Evolutionary conservation across 192 early-diverging fungal genomes (phyloP).

Genomic region (Obelidium mucronatum): DNA sequence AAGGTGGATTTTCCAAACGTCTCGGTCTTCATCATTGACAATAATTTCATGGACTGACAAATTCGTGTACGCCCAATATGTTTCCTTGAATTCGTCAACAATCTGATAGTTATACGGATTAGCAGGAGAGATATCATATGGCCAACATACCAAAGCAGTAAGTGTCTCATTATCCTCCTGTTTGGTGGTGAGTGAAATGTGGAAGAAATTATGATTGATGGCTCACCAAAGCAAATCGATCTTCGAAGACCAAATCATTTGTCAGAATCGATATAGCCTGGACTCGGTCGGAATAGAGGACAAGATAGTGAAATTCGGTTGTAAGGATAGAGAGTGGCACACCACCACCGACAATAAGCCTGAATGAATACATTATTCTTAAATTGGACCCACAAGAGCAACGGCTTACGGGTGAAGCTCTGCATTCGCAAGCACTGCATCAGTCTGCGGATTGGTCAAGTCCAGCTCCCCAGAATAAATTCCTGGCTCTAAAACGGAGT

Average conservation of each 20-base stretch:
- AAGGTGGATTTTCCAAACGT: constrained; percentile 93
- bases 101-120: neutral
- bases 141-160: constrained; percentile 9
- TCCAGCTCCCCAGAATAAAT: constrained; percentile 85
- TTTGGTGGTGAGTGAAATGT: neutral
- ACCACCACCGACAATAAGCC: constrained; percentile 40
- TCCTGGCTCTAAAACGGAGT: constrained; percentile 66
- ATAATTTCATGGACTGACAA: constrained; percentile 87
- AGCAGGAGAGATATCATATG: neutral
- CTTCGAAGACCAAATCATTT: constrained; percentile 84
- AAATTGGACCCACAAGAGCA: too few relatives aligned
- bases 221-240: constrained; percentile 69
- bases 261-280: constrained; percentile 83
- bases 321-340: constrained; percentile 79
- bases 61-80: constrained; percentile 94
- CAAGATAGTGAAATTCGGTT: constrained; percentile 89
- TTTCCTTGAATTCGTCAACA: constrained; percentile 80
- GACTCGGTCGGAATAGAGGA: constrained; percentile 81
- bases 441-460: constrained; percentile 77
- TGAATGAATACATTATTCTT: constrained; percentile 22
- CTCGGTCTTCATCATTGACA: constrained; percentile 89
- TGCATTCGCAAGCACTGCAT: constrained; percentile 83
- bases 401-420: constrained; percentile 82
- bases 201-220: neutral
- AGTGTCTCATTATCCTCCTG: constrained; percentile 20